Conservation (phyloP, 768 basidiomycete species). For the Lentinula sp. region DNA sequence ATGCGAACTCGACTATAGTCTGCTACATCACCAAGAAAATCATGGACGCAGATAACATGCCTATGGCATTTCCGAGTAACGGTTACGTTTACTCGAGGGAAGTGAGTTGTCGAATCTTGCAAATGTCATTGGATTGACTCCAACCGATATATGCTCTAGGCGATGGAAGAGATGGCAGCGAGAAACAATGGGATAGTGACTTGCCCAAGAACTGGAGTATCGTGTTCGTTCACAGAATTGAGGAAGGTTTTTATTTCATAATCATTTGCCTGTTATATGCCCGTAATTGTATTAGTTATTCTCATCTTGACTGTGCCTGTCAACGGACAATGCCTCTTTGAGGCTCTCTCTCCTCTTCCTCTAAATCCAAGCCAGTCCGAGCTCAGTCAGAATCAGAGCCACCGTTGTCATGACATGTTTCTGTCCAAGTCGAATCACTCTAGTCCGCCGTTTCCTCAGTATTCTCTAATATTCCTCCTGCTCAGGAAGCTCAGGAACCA, state of each 20-base stretch:
- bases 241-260: constrained; percentile 91
- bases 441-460: too few relatives aligned
- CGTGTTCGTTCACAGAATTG: constrained; percentile 58
- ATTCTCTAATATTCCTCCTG: too few relatives aligned
- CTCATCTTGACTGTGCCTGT: too few relatives aligned
- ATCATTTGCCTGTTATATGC: neutral
- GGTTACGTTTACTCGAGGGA: constrained; percentile 93
- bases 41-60: constrained; percentile 92
- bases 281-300: neutral
- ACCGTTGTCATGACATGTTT: neutral
- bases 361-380: too few relatives aligned
- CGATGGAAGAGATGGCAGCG: constrained; percentile 80
- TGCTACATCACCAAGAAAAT: constrained; percentile 88
- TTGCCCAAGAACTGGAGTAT: constrained; percentile 70
- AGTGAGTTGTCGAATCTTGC: constrained; percentile 36
- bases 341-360: neutral
- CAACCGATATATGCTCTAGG: constrained; percentile 38
- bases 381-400: neutral
- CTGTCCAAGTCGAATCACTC: neutral
- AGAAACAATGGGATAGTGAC: constrained; percentile 75
- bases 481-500: neutral
- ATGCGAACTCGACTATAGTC: constrained; percentile 93
- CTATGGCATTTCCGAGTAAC: constrained; percentile 77
- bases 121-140: constrained; percentile 9
- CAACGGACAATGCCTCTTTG: neutral